Conservation (phyloP, 306 rosid species). For the Dalbergia cochinchinensis region DNA sequence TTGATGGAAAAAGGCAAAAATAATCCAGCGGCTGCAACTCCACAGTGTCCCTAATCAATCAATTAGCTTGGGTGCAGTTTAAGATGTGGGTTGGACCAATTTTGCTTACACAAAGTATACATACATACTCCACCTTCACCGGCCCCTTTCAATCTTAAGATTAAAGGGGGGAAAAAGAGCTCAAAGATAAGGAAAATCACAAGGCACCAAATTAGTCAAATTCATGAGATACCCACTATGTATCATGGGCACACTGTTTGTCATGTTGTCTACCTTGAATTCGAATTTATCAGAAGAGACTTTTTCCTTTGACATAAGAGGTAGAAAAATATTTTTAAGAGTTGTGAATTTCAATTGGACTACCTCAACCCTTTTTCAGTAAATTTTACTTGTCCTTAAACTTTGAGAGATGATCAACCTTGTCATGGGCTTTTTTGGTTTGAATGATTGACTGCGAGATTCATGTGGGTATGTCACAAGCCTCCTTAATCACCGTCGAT, state of each 20-base stretch:
- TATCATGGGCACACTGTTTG: slow-evolving; percentile 56
- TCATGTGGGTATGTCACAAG: slow-evolving; percentile 48
- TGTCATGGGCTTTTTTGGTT: slow-evolving; percentile 27
- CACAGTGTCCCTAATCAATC: slow-evolving; percentile 39
- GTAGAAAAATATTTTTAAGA: not conserved
- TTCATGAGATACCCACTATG: slow-evolving; percentile 88
- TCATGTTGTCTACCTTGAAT: slow-evolving; percentile 36
- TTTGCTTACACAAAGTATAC: slow-evolving; percentile 45
- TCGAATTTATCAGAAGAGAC: not conserved
- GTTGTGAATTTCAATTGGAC: slow-evolving; percentile 26
- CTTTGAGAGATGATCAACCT: slow-evolving; percentile 31
- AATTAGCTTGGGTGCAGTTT: slow-evolving; percentile 42
- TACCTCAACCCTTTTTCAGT: not conserved
- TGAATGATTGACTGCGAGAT: slow-evolving; percentile 45
- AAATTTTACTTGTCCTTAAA: slow-evolving; percentile 18
- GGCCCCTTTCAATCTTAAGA: slow-evolving; percentile 22
- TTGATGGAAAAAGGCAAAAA: slow-evolving; percentile 38
- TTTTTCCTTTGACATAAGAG: not conserved
- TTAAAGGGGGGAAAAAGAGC: slow-evolving; percentile 1
- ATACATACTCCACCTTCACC: slow-evolving; percentile 34
- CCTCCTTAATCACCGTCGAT: slow-evolving; percentile 49
- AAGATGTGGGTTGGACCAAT: slow-evolving; percentile 47
- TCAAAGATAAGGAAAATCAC: slow-evolving; percentile 47
- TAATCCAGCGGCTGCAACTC: slow-evolving; percentile 44
- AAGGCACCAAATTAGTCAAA: slow-evolving; percentile 71